Percentiles rank a stretch among this genome's conserved stretches.
These are phyloP conservation scores for Ascochyta fabae DNA, from an alignment of 2,329 filamentous ascomycete species.

Conservation along the genomic window DNA sequence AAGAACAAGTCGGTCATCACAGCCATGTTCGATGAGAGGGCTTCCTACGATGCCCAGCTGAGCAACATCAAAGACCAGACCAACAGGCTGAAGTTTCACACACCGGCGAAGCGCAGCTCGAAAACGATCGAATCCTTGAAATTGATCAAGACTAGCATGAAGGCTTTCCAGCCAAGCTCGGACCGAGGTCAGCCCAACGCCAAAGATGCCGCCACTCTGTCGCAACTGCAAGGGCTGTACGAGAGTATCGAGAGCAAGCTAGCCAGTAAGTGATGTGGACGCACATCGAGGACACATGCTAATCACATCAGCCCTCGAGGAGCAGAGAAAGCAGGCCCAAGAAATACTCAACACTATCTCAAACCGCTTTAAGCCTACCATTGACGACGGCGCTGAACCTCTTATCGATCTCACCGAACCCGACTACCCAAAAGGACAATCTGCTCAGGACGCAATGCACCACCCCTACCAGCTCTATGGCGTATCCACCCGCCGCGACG, in stretches of 20 bases:
- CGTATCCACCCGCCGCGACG: slow-evolving; percentile 63
- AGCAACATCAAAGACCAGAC: slow-evolving; percentile 44
- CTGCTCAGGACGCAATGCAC: slow-evolving; percentile 31
- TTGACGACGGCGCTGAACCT: slow-evolving; percentile 39
- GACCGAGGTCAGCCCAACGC: slow-evolving; percentile 20
- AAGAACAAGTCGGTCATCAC: slow-evolving; percentile 56
- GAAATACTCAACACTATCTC: slow-evolving; percentile 54
- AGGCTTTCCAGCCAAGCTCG: slow-evolving; percentile 36
- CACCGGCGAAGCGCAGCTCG: slow-evolving; percentile 31
- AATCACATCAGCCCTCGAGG: slow-evolving; percentile 50
- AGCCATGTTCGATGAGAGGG: slow-evolving; percentile 54
- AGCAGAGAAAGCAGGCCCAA: slow-evolving; percentile 50
- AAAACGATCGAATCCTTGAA: slow-evolving; percentile 45
- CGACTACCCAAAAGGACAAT: slow-evolving; percentile 27
- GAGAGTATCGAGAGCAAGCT: slow-evolving; percentile 44
- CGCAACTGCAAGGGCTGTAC: slow-evolving; percentile 39
- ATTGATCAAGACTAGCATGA: slow-evolving; percentile 50
- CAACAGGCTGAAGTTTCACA: slow-evolving; percentile 46
- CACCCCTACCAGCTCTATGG: slow-evolving; percentile 63
- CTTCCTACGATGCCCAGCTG: slow-evolving; percentile 37
- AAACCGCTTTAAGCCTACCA: slow-evolving; percentile 54
- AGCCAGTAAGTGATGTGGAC: slow-evolving; percentile 26
- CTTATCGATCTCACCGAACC: slow-evolving; percentile 36
- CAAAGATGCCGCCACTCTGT: slow-evolving; percentile 29
- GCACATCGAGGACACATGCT: not conserved